These are phyloP conservation scores for Plantago major DNA, from an alignment of 257 asterid genomes.

Conservation along the genomic window DNA sequence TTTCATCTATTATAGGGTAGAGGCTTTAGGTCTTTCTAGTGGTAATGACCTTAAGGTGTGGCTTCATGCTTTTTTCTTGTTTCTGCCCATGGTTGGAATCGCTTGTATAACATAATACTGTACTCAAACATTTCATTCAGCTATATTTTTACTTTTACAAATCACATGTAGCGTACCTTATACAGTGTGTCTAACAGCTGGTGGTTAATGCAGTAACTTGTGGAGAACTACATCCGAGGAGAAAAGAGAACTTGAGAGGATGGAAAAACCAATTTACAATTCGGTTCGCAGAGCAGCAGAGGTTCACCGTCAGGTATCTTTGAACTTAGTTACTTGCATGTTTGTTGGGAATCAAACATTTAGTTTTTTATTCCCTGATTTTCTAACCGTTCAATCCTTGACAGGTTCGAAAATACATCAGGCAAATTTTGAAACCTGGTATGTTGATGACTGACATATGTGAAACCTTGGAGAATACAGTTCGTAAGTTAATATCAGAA, in stretches of 20 bases:
- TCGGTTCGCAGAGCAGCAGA: conserved; percentile 97
- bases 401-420: conserved; percentile 86
- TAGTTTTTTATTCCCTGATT: neutral
- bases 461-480: conserved; percentile 93
- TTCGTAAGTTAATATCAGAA: conserved; percentile 85
- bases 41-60: neutral
- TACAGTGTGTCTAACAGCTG: conserved; percentile 13
- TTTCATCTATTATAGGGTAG: too few relatives aligned
- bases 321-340: neutral
- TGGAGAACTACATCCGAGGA: conserved; percentile 98
- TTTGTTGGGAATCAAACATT: conserved; percentile 2
- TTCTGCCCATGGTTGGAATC: too few relatives aligned
- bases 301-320: conserved; percentile 94
- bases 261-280: conserved; percentile 81
- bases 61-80: neutral
- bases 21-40: too few relatives aligned
- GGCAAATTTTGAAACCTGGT: conserved; percentile 81
- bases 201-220: conserved; percentile 55
- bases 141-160: too few relatives aligned
- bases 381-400: conserved; percentile 12
- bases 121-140: too few relatives aligned
- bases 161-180: too few relatives aligned
- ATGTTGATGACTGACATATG: conserved; percentile 94
- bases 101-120: too few relatives aligned
- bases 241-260: conserved; percentile 90